These are phyloP conservation scores for Ceratocystiopsis sp. DNA, from an alignment of 2,329 filamentous ascomycete genomes.

Conservation along the genomic window DNA sequence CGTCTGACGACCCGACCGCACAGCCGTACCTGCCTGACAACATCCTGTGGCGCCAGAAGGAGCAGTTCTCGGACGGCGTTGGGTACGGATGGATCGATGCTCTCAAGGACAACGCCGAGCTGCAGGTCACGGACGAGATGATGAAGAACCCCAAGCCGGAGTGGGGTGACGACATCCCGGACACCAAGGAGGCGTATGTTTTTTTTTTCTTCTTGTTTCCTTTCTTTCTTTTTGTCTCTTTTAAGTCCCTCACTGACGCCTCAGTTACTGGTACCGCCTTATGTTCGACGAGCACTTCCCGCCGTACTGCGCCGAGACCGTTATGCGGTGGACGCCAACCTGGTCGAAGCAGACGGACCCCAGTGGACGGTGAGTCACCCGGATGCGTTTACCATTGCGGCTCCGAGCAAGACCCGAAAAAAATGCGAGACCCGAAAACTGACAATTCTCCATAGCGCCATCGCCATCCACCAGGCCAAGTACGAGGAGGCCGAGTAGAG, in stretches of 20 bases:
- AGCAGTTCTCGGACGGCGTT: constrained; percentile 97
- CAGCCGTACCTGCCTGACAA: constrained; percentile 85
- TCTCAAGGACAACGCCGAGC: constrained; percentile 84
- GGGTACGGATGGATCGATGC: constrained; percentile 98
- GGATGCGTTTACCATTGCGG: not conserved
- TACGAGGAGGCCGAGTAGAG: constrained; percentile 32
- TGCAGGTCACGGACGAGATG: constrained; percentile 87
- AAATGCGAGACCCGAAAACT: not conserved
- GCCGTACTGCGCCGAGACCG: constrained; percentile 73
- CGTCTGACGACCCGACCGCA: constrained; percentile 61
- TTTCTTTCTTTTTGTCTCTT: not conserved
- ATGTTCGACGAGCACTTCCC: constrained; percentile 99
- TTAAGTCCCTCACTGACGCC: not conserved
- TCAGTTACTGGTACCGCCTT: constrained; percentile 81
- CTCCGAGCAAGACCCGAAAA: not conserved
- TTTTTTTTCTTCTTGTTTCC: not conserved
- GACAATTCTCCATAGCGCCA: constrained; percentile 37
- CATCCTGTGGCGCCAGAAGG: constrained; percentile 97
- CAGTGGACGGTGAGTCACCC: constrained; percentile 55
- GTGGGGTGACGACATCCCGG: constrained; percentile 84
- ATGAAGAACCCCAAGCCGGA: constrained; percentile 96
- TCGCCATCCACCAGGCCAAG: constrained; percentile 58
- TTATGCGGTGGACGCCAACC: constrained; percentile 91
- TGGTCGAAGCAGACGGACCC: constrained; percentile 96
- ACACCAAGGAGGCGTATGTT: constrained; percentile 84